A percentile compares a stretch with the other conserved stretches of the same genome.
Conservation (phyloP, 2,329 filamentous ascomycete species). For the Paecilomyces fulvus region DNA sequence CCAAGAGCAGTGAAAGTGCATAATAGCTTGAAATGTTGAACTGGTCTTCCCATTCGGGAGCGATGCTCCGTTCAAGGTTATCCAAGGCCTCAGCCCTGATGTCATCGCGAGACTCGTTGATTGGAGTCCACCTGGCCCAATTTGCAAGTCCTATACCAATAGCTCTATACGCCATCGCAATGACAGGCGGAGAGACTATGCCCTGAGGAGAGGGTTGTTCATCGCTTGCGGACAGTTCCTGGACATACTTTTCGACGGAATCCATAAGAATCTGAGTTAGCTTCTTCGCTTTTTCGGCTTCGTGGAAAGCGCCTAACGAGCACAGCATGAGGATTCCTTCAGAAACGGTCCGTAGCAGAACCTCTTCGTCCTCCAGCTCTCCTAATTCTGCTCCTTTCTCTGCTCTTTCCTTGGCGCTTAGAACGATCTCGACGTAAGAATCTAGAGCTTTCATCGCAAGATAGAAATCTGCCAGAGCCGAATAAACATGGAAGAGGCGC, state of each 20-base stretch:
- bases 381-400: slow-evolving; percentile 58
- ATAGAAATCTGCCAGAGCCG: slow-evolving; percentile 83
- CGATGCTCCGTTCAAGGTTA: slow-evolving; percentile 64
- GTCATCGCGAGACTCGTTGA: slow-evolving; percentile 60
- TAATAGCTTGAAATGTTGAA: slow-evolving; percentile 71
- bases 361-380: slow-evolving; percentile 71
- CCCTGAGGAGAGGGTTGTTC: slow-evolving; percentile 12
- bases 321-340: slow-evolving; percentile 75
- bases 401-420: slow-evolving; percentile 72
- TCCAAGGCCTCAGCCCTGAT: slow-evolving; percentile 71
- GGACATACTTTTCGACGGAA: slow-evolving; percentile 58
- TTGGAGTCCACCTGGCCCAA: slow-evolving; percentile 75
- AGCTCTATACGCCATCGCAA: slow-evolving; percentile 70
- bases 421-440: slow-evolving; percentile 82
- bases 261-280: slow-evolving; percentile 64
- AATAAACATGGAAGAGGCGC: slow-evolving; percentile 78
- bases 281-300: slow-evolving; percentile 69
- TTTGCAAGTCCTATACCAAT: slow-evolving; percentile 80
- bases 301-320: slow-evolving; percentile 65
- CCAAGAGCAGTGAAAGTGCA: slow-evolving; percentile 72
- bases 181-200: slow-evolving; percentile 48
- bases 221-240: slow-evolving; percentile 8
- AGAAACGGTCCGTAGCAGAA: slow-evolving; percentile 66
- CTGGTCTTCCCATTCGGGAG: slow-evolving; percentile 55
- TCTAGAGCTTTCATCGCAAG: slow-evolving; percentile 84